Evolutionary conservation across 2,329 filamentous ascomycete genomes (phyloP), one percentile per base, ranked within the genome.

Genomic region (Aureobasidium melanogenum): DNA sequence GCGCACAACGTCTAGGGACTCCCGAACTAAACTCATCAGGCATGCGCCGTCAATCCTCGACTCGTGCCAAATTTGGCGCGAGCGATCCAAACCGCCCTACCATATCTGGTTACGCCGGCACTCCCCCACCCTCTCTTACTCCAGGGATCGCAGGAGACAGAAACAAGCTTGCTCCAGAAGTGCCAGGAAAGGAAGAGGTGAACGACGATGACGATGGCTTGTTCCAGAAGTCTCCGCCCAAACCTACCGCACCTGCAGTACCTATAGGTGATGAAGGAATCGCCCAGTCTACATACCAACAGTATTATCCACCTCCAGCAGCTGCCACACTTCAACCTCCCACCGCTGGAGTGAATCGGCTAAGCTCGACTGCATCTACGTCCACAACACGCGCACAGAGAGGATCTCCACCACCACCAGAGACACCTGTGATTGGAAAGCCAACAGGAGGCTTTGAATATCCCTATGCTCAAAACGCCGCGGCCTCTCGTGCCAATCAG

Each of bases 341-440:
- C 17, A 80, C 80, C 10, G 74, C 71, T 30, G 79, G 81, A 1
- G 79, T 87, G 64, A 86, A 85, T 67, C 79, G 85, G 34, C 77
- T 87, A 64, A 84, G 82, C 68, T 97, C 93, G 2, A 96, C 90
- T 8, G 91, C 93, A 15, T 97, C 94, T 0, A 96, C 87, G 14
- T 96, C 92, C 2, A 99, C 94, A 0, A 97, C 93, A 2, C 86
- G 89, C 66, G 94, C 94, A 22, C 92, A 89, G 70, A 84, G 94
- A 67, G 94, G 94, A 46, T 97, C 93, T 30, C 94, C 94, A 5
- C 93, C 94, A 5, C 94, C 94, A 1, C 94, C 94, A 9, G 93
- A 97, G 73, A 97, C 94, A 0, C 91, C 94, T 34, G 82, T 93
- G 64, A 82, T 88, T 32, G 88, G 88, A 43, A 89, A 88, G n/a